A percentile compares a stretch with the other conserved stretches of the same genome.
These are phyloP conservation scores for Triticum monococcum DNA, from an alignment of 176 grass and related monocot genomes.

Conservation along the genomic window DNA sequence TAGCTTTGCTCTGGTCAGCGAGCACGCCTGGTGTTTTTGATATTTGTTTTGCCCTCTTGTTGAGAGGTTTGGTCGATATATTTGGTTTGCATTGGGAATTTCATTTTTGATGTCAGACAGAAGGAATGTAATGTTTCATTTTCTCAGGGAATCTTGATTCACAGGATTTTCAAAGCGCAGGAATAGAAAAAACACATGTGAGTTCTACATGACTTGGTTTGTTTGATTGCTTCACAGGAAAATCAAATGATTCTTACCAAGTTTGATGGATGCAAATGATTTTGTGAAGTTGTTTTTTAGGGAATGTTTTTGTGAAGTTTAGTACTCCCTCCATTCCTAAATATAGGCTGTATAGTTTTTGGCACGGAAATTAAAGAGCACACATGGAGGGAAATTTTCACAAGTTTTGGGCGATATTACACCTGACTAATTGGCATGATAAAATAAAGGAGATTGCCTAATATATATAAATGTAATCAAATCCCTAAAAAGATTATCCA, in stretches of 20 bases:
- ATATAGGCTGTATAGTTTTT: too few relatives aligned
- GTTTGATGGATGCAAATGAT: neutral
- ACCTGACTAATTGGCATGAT: too few relatives aligned
- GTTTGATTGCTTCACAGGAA: neutral
- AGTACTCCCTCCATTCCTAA: too few relatives aligned
- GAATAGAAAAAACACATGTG: neutral
- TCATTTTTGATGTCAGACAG: neutral
- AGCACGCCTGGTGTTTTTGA: neutral
- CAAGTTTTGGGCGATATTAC: too few relatives aligned
- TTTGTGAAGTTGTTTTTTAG: too few relatives aligned
- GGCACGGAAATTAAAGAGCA: too few relatives aligned
- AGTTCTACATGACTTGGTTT: neutral
- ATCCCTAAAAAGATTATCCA: too few relatives aligned
- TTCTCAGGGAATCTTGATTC: neutral
- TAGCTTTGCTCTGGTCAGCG: neutral
- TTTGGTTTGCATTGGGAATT: too few relatives aligned
- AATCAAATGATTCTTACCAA: neutral
- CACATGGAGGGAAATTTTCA: too few relatives aligned
- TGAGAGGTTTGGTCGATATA: neutral
- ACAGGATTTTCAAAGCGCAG: neutral
- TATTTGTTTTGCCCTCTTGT: neutral
- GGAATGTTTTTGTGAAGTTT: too few relatives aligned
- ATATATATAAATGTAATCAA: too few relatives aligned
- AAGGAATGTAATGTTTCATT: neutral
- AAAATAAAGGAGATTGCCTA: too few relatives aligned